Conservation (phyloP, 2,329 filamentous ascomycete genomes). For the Incumbomyces lentus region DNA sequence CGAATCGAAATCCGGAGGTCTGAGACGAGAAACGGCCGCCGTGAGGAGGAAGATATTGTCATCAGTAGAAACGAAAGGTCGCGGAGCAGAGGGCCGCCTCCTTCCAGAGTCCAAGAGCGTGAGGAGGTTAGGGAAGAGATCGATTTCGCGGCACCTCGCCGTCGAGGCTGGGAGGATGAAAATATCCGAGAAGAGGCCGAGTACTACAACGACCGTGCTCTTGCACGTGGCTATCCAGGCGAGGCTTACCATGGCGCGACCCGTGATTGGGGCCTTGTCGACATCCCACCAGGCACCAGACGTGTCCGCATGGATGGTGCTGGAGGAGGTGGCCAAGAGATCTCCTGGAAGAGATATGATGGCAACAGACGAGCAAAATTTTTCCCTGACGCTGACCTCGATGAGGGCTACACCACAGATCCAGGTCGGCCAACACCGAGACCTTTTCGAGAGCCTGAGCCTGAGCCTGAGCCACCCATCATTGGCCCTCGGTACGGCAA, state of each 20-base stretch:
- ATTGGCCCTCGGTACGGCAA: constrained; percentile 36
- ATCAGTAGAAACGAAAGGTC: constrained; percentile 39
- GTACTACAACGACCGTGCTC: constrained; percentile 56
- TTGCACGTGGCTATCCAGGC: constrained; percentile 58
- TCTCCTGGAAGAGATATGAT: constrained; percentile 69
- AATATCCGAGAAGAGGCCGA: constrained; percentile 47
- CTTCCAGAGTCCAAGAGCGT: constrained; percentile 13
- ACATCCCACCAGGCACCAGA: constrained; percentile 74
- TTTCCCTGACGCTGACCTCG: constrained; percentile 49
- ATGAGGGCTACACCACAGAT: constrained; percentile 46
- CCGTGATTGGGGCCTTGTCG: constrained; percentile 69
- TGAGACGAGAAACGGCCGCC: constrained; percentile 35
- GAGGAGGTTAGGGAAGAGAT: constrained; percentile 15
- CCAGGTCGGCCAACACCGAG: constrained; percentile 31
- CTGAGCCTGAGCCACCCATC: constrained; percentile 22
- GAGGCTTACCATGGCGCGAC: constrained; percentile 67
- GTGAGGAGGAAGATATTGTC: constrained; percentile 56
- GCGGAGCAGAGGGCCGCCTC: constrained; percentile 27
- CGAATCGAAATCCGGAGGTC: constrained; percentile 47
- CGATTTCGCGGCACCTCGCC: constrained; percentile 18
- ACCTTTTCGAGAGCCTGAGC: constrained; percentile 7
- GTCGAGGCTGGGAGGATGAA: constrained; percentile 32
- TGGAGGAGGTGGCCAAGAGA: constrained; percentile 64
- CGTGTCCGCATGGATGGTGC: constrained; percentile 72
- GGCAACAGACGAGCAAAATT: constrained; percentile 67